phyloP scores from a whole-genome alignment of 371 early-diverging fungal genomes.

The Mortierella sp. region DNA sequence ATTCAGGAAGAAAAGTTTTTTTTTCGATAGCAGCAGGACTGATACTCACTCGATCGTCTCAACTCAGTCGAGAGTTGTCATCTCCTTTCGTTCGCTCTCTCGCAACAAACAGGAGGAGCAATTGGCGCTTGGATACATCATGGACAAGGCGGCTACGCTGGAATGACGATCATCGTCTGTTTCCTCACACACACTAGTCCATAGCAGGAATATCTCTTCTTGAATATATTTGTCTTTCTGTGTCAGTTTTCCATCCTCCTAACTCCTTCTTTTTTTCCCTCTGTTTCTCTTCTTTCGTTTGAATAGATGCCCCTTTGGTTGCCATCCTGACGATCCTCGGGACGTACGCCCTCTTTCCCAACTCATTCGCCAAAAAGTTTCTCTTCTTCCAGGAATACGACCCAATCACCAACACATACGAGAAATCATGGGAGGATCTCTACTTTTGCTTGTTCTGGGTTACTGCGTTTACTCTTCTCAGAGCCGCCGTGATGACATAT shows the following conservation, averaged over 20 bases:
- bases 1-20: not conserved
- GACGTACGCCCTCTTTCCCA: slow-evolving; percentile 32
- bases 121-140: not conserved
- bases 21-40: not conserved
- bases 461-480: slow-evolving; percentile 71
- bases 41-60: not conserved
- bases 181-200: not conserved
- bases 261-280: not conserved
- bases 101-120: not conserved
- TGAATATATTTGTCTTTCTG: not conserved
- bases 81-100: not conserved
- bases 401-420: slow-evolving; percentile 25
- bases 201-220: not conserved
- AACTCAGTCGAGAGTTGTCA: not conserved
- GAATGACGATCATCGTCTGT: not conserved
- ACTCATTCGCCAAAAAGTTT: slow-evolving; percentile 44
- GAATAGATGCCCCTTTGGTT: slow-evolving; percentile 41
- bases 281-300: not conserved
- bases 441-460: slow-evolving; percentile 75
- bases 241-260: not conserved
- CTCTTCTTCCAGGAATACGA: slow-evolving; percentile 46
- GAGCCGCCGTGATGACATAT: slow-evolving; percentile 68
- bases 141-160: not conserved
- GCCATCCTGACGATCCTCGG: slow-evolving; percentile 37
- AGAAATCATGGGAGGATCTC: slow-evolving; percentile 62